A percentile compares a stretch with the other conserved stretches of the same genome.
Conservation (phyloP, 805 yeast species). For the Martiniozyma abietophila region DNA sequence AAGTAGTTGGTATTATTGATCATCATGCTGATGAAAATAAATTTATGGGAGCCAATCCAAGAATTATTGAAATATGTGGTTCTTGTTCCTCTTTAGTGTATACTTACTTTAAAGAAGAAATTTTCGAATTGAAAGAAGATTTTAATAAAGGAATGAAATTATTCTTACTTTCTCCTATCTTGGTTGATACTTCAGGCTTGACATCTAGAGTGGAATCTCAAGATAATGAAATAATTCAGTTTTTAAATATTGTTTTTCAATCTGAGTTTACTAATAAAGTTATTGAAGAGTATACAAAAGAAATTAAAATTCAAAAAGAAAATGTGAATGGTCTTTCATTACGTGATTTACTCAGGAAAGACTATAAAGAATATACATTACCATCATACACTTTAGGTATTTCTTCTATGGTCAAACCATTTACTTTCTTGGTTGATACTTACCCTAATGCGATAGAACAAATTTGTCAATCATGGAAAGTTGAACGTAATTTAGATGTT, state of each 20-base stretch:
- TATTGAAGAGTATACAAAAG: not conserved
- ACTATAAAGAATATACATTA: constrained; percentile 64
- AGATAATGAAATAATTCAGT: constrained; percentile 40
- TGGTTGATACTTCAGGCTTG: constrained; percentile 70
- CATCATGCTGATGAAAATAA: constrained; percentile 73
- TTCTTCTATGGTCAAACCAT: constrained; percentile 60
- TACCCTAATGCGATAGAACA: constrained; percentile 17
- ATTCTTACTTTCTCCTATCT: constrained; percentile 50
- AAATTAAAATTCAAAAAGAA: constrained; percentile 2
- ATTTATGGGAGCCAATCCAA: constrained; percentile 44
- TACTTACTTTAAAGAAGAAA: constrained; percentile 30
- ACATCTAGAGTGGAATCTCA: constrained; percentile 49
- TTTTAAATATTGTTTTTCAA: constrained; percentile 23
- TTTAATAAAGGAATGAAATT: constrained; percentile 22
- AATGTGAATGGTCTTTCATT: constrained; percentile 46
- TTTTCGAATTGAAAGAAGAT: constrained; percentile 11
- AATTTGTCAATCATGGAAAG: constrained; percentile 17
- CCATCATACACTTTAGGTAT: constrained; percentile 49
- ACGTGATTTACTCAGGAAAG: constrained; percentile 64
- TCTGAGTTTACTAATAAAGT: too few relatives aligned
- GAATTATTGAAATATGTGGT: constrained; percentile 55
- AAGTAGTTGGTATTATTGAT: constrained; percentile 61
- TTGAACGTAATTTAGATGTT: constrained; percentile 29
- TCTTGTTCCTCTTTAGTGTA: constrained; percentile 75
- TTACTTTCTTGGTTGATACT: constrained; percentile 38